Percentiles rank a stretch among this genome's conserved stretches.
phyloP scores from a whole-genome alignment of 345 rosid species.

The Kandelia obovata region DNA sequence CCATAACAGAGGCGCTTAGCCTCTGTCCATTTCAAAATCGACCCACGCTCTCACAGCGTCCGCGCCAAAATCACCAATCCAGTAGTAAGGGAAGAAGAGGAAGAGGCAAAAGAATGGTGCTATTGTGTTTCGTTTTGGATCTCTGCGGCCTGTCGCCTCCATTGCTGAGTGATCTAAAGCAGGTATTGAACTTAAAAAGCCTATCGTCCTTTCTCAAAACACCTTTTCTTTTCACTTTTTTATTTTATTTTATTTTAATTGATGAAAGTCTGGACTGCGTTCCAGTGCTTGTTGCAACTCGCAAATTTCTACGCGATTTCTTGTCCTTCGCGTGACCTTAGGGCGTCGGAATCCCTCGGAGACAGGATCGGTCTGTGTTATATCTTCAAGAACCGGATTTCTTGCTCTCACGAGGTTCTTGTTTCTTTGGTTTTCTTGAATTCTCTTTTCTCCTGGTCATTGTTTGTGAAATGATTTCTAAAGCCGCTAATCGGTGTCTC shows the following conservation, averaged over 20 bases:
- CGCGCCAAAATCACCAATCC: slow-evolving; percentile 18
- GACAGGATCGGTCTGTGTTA: slow-evolving; percentile 73
- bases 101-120: slow-evolving; percentile 41
- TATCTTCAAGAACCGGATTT: slow-evolving; percentile 39
- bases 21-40: too few relatives aligned
- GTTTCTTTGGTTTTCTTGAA: slow-evolving; percentile 8
- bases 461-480: slow-evolving; percentile 4
- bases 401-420: slow-evolving; percentile 56
- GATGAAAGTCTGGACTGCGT: not conserved
- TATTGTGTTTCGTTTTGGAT: slow-evolving; percentile 69
- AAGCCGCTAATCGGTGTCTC: not conserved
- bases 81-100: not conserved
- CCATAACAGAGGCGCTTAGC: too few relatives aligned
- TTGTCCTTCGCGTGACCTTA: slow-evolving; percentile 22
- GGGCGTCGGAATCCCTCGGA: slow-evolving; percentile 32
- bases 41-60: not conserved
- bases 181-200: slow-evolving; percentile 34
- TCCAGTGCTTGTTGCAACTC: slow-evolving; percentile 66
- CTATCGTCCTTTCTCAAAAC: not conserved
- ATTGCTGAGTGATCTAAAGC: slow-evolving; percentile 55
- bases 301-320: slow-evolving; percentile 65
- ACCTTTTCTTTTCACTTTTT: not conserved
- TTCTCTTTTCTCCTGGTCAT: not conserved
- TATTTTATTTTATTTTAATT: not conserved
- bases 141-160: slow-evolving; percentile 58